Evolutionary conservation across 2,329 filamentous ascomycete species (phyloP).

Genomic region (Aspergillus caelatus): DNA sequence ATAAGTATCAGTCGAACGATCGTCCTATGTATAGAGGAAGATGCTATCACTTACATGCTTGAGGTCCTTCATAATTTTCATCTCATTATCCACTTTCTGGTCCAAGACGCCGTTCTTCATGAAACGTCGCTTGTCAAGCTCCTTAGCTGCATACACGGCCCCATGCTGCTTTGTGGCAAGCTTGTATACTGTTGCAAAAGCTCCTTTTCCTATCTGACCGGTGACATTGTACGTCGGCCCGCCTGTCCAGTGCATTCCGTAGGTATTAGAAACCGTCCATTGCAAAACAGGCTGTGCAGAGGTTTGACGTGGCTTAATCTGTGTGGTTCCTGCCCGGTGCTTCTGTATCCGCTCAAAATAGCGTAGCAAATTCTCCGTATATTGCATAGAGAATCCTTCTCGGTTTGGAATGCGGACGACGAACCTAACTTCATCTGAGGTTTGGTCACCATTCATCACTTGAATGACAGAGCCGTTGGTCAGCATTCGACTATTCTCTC

Average conservation of each 20-base stretch:
- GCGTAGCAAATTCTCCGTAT: conserved; percentile 67
- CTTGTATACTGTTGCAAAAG: conserved; percentile 92
- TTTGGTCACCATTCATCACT: conserved; percentile 58
- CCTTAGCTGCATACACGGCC: conserved; percentile 84
- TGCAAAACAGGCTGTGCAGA: conserved; percentile 33
- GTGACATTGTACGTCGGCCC: conserved; percentile 82
- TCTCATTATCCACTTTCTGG: conserved; percentile 92
- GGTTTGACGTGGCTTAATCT: conserved; percentile 26
- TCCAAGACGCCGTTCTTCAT: conserved; percentile 90
- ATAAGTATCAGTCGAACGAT: conserved; percentile 13
- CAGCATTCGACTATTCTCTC: conserved; percentile 64
- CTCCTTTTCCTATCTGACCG: conserved; percentile 82
- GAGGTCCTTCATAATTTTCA: conserved; percentile 89
- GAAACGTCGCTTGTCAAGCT: conserved; percentile 89
- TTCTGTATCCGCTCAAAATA: conserved; percentile 59
- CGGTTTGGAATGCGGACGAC: conserved; percentile 81
- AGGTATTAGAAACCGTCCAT: conserved; percentile 44
- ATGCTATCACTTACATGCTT: conserved; percentile 66
- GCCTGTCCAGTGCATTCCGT: conserved; percentile 78
- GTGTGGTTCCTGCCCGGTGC: conserved; percentile 23
- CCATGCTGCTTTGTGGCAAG: conserved; percentile 85
- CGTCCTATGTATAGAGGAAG: not conserved
- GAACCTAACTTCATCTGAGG: conserved; percentile 71
- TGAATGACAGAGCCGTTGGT: conserved; percentile 73
- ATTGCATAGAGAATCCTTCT: conserved; percentile 69